A percentile compares a stretch with the other conserved stretches of the same genome.
Evolutionary conservation across 1,139 yeast genomes (phyloP).

Genomic region (Fermentozyma sake): DNA sequence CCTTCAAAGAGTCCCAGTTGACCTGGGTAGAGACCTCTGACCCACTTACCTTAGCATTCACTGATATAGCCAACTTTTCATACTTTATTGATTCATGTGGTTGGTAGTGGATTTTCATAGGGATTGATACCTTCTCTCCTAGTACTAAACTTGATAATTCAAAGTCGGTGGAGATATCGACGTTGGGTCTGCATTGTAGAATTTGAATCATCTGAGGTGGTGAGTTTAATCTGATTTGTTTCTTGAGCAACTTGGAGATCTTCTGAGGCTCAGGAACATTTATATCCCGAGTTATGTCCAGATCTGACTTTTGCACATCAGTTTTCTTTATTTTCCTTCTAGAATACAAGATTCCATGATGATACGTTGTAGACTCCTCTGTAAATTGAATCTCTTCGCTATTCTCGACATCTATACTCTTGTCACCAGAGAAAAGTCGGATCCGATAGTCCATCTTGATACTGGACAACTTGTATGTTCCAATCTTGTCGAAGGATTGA

Average conservation of each 20-base stretch:
- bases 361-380: too few relatives aligned
- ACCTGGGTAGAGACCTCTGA: conserved; percentile 20
- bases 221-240: not conserved
- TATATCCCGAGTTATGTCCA: too few relatives aligned
- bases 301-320: too few relatives aligned
- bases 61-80: conserved; percentile 17
- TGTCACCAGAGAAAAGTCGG: too few relatives aligned
- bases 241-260: not conserved
- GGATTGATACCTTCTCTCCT: conserved; percentile 26
- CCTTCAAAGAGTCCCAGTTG: conserved; percentile 38
- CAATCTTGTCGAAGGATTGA: conserved; percentile 1
- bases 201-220: not conserved
- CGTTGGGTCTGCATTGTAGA: conserved; percentile 10
- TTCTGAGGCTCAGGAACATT: too few relatives aligned
- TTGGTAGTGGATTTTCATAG: conserved; percentile 17
- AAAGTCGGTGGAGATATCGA: conserved; percentile 7
- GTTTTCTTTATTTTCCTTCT: too few relatives aligned
- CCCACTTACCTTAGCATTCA: conserved; percentile 16
- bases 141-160: too few relatives aligned
- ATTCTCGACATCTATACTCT: too few relatives aligned
- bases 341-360: too few relatives aligned
- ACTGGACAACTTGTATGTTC: too few relatives aligned
- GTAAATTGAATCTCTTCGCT: too few relatives aligned
- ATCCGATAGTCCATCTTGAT: too few relatives aligned
- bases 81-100: conserved; percentile 16